Percentiles rank a stretch among this genome's conserved stretches.
phyloP scores from a whole-genome alignment of 352 stramenopile genomes.

The Phytophthora hybrid region DNA sequence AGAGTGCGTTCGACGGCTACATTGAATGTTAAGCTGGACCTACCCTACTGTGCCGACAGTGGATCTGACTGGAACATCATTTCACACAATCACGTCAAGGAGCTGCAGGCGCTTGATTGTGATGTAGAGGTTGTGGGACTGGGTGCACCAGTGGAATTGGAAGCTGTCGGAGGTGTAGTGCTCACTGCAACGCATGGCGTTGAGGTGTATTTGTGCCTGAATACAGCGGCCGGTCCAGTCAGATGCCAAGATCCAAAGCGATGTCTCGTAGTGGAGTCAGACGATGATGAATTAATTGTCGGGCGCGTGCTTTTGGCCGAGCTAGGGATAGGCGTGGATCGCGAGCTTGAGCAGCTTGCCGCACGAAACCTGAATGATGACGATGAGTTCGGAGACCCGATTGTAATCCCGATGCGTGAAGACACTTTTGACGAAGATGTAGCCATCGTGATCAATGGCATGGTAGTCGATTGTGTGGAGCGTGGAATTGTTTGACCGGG shows the following conservation, averaged over 20 bases:
- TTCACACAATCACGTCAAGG: not conserved
- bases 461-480: no score
- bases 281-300: conserved; percentile 13
- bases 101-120: not conserved
- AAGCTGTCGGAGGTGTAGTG: conserved; percentile 3
- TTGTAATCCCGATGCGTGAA: not conserved
- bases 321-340: not conserved
- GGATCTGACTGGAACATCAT: not conserved
- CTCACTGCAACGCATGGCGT: conserved; percentile 13
- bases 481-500: not conserved
- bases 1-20: not conserved
- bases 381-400: not conserved
- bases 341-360: conserved; percentile 10
- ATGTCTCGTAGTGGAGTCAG: conserved; percentile 13
- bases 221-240: conserved; percentile 16
- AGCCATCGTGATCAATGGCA: not conserved
- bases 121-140: not conserved
- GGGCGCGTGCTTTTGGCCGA: not conserved
- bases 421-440: not conserved
- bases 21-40: not conserved
- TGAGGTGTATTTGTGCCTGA: conserved; percentile 10
- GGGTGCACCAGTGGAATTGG: not conserved
- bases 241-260: conserved; percentile 11
- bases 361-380: not conserved
- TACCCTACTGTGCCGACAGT: not conserved